Evolutionary conservation across 192 early-diverging fungal genomes (phyloP).

Genomic region (Linnemannia elongata): DNA sequence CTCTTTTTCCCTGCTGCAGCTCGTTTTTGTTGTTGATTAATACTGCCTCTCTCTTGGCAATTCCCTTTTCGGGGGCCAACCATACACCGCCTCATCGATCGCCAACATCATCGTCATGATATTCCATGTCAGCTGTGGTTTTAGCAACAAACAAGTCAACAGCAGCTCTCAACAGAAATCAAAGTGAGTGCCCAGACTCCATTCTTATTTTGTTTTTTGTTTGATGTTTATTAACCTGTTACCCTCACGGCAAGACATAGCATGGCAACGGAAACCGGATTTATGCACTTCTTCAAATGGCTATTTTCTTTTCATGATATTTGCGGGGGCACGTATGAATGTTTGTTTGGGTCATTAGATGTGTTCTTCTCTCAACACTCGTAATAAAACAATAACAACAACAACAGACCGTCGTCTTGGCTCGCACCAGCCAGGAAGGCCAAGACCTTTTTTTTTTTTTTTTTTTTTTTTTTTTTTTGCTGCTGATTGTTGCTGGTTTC

Average conservation of each 20-base stretch:
- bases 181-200: background rate
- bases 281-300: background rate
- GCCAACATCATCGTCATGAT: background rate
- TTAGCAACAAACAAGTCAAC: background rate
- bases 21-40: background rate
- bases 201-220: background rate
- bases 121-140: slow-evolving; percentile 2
- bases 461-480: too few relatives aligned
- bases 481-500: background rate
- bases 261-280: background rate
- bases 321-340: too few relatives aligned
- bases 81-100: background rate
- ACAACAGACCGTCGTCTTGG: background rate
- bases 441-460: background rate
- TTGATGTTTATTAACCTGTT: background rate
- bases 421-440: background rate
- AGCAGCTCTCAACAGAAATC: background rate
- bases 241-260: background rate
- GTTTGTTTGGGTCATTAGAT: too few relatives aligned
- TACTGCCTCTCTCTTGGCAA: background rate
- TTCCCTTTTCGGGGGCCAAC: background rate
- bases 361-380: too few relatives aligned
- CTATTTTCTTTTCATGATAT: background rate
- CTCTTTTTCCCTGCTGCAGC: background rate
- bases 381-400: too few relatives aligned